Conservation (phyloP, 495 filamentous ascomycete species). For the Hypoxylon lenormandii region DNA sequence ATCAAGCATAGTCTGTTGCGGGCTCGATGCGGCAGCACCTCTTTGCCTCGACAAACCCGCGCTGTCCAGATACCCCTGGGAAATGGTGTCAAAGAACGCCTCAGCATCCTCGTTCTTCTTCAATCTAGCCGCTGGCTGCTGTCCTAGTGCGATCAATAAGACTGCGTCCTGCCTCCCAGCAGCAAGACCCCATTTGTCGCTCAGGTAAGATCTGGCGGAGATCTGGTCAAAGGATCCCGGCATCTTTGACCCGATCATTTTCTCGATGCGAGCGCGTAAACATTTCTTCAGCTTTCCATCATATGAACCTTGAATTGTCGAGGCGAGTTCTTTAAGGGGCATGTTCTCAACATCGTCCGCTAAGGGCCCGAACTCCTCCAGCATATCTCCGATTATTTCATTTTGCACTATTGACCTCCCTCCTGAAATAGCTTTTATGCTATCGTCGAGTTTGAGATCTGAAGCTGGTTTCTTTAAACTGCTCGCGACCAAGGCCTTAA, state of each 20-base stretch:
- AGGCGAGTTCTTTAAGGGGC: constrained; percentile 86
- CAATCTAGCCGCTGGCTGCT: constrained; percentile 81
- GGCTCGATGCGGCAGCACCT: constrained; percentile 68
- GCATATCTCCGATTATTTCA: constrained; percentile 85
- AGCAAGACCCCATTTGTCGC: constrained; percentile 84
- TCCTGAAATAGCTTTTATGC: constrained; percentile 73
- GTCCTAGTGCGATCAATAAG: constrained; percentile 79
- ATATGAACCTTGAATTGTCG: constrained; percentile 86
- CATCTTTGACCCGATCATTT: constrained; percentile 90
- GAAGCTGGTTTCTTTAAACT: constrained; percentile 84
- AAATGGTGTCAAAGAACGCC: constrained; percentile 77
- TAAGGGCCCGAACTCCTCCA: constrained; percentile 89
- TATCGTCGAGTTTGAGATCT: constrained; percentile 84
- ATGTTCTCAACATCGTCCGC: constrained; percentile 91
- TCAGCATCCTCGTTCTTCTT: constrained; percentile 83
- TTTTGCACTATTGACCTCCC: constrained; percentile 88
- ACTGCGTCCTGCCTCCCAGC: constrained; percentile 84
- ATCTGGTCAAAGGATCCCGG: constrained; percentile 92
- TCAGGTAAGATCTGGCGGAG: constrained; percentile 80
- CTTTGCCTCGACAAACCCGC: constrained; percentile 77
- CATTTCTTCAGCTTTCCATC: constrained; percentile 91
- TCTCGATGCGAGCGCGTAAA: constrained; percentile 81
- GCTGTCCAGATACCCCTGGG: constrained; percentile 78
- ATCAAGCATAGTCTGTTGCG: constrained; percentile 83
- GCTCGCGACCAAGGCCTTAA: constrained; percentile 82